Percentiles rank a stretch among this genome's conserved stretches.
Conservation (phyloP, 2,329 filamentous ascomycete species). For the Onygena corvina region DNA sequence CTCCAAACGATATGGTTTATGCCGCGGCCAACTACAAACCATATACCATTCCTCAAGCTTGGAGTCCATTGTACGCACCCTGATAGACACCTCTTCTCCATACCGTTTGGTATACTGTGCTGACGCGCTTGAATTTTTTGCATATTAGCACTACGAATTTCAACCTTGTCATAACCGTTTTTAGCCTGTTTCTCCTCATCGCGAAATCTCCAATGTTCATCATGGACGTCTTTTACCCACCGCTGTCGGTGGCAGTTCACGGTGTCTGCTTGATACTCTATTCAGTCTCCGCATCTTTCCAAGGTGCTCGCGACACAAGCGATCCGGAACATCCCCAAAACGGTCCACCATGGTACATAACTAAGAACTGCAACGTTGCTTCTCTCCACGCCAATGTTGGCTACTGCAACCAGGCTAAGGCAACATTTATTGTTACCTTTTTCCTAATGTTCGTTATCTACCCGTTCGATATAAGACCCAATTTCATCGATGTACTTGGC, state of each 20-base stretch:
- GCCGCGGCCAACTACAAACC: slow-evolving; percentile 47
- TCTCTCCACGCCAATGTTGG: slow-evolving; percentile 33
- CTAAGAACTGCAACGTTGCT: slow-evolving; percentile 47
- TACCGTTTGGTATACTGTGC: no score
- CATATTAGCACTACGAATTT: slow-evolving; percentile 44
- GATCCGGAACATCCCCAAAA: slow-evolving; percentile 43
- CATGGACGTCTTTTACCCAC: slow-evolving; percentile 45
- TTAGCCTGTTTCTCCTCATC: slow-evolving; percentile 50
- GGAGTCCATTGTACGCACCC: slow-evolving; percentile 45
- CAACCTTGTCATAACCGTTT: slow-evolving; percentile 49
- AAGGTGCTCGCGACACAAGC: slow-evolving; percentile 47
- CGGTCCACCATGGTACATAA: slow-evolving; percentile 52
- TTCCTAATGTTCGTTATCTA: slow-evolving; percentile 41
- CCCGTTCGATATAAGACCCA: background rate
- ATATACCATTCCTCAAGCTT: slow-evolving; percentile 44
- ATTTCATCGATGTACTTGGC: background rate
- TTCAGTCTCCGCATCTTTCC: slow-evolving; percentile 43
- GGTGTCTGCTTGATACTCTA: slow-evolving; percentile 41
- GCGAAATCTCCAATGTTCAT: slow-evolving; percentile 46
- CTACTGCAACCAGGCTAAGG: slow-evolving; percentile 51
- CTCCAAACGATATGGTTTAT: slow-evolving; percentile 45
- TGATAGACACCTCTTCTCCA: slow-evolving; percentile 5
- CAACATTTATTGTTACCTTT: slow-evolving; percentile 44
- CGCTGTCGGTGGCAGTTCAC: slow-evolving; percentile 44
- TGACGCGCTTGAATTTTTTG: slow-evolving; percentile 6